These are phyloP conservation scores for Cryptococcus sp. DNA, from an alignment of 1,284 basidiomycete genomes.

Conservation along the genomic window DNA sequence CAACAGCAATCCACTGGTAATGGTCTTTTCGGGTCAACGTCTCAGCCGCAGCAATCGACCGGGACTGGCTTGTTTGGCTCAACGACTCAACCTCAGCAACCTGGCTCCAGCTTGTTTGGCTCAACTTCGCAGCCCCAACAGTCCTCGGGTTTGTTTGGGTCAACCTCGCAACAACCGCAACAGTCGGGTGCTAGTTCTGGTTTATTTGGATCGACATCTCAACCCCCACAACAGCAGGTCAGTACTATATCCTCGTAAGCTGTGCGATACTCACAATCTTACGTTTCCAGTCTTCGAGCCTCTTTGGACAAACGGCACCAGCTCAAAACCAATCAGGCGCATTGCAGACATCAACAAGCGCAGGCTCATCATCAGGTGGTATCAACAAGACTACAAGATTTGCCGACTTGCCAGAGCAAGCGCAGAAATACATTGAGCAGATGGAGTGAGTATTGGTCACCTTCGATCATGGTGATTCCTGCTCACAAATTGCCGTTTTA, in stretches of 20 bases:
- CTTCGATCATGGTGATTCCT: neutral
- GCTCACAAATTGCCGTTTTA: neutral
- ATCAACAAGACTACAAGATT: slow-evolving; percentile 44
- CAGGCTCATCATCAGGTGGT: slow-evolving; percentile 13
- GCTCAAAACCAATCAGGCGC: slow-evolving; percentile 24
- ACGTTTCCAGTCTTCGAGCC: neutral
- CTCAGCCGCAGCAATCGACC: slow-evolving; percentile 8
- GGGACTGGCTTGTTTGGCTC: slow-evolving; percentile 20
- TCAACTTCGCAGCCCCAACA: slow-evolving; percentile 12
- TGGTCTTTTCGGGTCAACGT: slow-evolving; percentile 2
- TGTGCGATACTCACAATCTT: slow-evolving; percentile 5
- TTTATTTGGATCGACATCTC: slow-evolving; percentile 24
- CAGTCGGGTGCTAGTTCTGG: slow-evolving; percentile 6
- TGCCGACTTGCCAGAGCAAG: slow-evolving; percentile 40
- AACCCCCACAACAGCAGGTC: slow-evolving; percentile 9
- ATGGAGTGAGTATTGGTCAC: slow-evolving; percentile 37
- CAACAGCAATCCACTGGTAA: neutral
- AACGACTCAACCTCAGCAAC: slow-evolving; percentile 8
- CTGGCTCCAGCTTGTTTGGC: slow-evolving; percentile 6
- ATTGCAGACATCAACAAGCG: slow-evolving; percentile 19
- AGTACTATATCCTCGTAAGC: neutral
- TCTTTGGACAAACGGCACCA: slow-evolving; percentile 25
- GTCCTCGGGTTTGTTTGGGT: slow-evolving; percentile 20
- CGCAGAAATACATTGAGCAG: slow-evolving; percentile 44
- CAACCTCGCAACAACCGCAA: slow-evolving; percentile 13